Evolutionary conservation across 495 filamentous ascomycete genomes (phyloP).

Genomic region (Poronia punctata): DNA sequence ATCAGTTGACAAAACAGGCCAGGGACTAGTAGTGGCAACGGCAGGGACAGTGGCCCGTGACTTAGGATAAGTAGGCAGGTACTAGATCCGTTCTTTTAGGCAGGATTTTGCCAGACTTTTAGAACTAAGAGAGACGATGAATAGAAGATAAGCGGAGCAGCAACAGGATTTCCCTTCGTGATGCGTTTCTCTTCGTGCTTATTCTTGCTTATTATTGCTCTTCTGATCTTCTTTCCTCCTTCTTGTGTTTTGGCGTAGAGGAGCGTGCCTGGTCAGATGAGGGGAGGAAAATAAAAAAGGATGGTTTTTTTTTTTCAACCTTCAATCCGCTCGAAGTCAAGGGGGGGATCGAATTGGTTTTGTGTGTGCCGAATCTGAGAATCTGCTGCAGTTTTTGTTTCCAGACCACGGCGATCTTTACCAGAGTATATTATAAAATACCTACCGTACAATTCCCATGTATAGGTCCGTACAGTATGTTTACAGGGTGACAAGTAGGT

Average conservation of each 20-base stretch:
- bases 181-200: too few relatives aligned
- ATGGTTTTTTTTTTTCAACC: constrained; percentile 1
- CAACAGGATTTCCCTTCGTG: too few relatives aligned
- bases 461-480: not conserved
- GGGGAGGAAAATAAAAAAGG: constrained; percentile 5
- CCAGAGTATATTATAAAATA: constrained; percentile 1
- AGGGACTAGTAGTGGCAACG: too few relatives aligned
- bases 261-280: constrained; percentile 2
- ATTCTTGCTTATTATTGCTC: too few relatives aligned
- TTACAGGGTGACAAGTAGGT: not conserved
- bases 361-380: constrained; percentile 10
- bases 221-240: too few relatives aligned
- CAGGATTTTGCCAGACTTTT: too few relatives aligned
- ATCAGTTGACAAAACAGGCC: too few relatives aligned
- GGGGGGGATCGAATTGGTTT: constrained; percentile 9
- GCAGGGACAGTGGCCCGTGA: too few relatives aligned
- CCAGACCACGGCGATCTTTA: constrained; percentile 14
- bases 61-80: too few relatives aligned
- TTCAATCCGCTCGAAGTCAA: constrained; percentile 2
- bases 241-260: not conserved
- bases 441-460: not conserved
- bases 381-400: constrained; percentile 7
- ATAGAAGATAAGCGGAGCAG: too few relatives aligned
- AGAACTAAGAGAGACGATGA: too few relatives aligned
- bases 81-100: too few relatives aligned